These are phyloP conservation scores for Amanita pallidorosea DNA, from an alignment of 768 basidiomycete species.

Conservation along the genomic window DNA sequence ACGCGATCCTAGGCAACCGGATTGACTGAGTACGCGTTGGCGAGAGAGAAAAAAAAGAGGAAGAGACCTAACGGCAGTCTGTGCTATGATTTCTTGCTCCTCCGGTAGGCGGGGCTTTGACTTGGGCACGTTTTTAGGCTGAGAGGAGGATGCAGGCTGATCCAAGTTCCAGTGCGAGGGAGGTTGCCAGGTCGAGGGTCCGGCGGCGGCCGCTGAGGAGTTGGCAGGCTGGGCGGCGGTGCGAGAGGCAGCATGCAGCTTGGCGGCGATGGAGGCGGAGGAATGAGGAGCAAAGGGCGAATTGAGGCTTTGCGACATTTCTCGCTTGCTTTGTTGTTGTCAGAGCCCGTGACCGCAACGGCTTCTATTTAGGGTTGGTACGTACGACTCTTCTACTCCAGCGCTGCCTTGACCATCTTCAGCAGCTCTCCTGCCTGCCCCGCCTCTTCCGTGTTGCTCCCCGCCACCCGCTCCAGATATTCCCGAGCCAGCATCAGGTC, in stretches of 20 bases:
- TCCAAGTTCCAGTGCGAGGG: slow-evolving; percentile 9
- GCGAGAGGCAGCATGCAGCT: slow-evolving; percentile 9
- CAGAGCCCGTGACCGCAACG: slow-evolving; percentile 25
- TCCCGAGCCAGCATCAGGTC: slow-evolving; percentile 62
- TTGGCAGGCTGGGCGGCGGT: slow-evolving; percentile 13
- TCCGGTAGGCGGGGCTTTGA: slow-evolving; percentile 33
- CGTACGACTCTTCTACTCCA: slow-evolving; percentile 14
- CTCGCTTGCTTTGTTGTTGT: slow-evolving; percentile 26
- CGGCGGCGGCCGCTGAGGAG: slow-evolving; percentile 14
- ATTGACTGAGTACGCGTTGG: background rate
- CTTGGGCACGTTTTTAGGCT: slow-evolving; percentile 14
- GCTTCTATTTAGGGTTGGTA: slow-evolving; percentile 23
- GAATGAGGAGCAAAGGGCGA: slow-evolving; percentile 21
- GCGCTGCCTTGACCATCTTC: slow-evolving; percentile 36
- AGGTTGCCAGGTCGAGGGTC: slow-evolving; percentile 19
- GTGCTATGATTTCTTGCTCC: slow-evolving; percentile 36
- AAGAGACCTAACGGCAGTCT: slow-evolving; percentile 42
- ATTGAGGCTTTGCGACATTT: slow-evolving; percentile 31
- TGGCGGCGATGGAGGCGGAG: slow-evolving; percentile 13
- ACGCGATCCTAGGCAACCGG: slow-evolving; percentile 32
- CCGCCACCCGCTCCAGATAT: slow-evolving; percentile 63
- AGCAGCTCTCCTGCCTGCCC: slow-evolving; percentile 62
- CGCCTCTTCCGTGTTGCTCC: slow-evolving; percentile 78
- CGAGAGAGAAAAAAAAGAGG: background rate
- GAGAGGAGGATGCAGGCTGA: slow-evolving; percentile 5